Evolutionary conservation across 108 stramenopile genomes (phyloP).

Genomic region (Skeletonema costatum): DNA sequence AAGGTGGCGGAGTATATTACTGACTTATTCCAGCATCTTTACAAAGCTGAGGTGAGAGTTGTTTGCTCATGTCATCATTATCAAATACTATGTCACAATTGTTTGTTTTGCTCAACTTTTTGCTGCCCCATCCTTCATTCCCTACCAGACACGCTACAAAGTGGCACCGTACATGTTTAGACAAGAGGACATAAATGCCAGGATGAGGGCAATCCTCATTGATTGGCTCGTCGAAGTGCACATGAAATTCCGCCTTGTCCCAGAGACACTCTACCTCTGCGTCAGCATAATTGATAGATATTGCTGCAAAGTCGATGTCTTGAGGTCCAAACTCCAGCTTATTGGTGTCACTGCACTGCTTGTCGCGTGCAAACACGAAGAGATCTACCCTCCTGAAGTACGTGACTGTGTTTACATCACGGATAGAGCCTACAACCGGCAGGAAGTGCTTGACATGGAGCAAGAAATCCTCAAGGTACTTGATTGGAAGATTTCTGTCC

Average conservation of each 20-base stretch:
- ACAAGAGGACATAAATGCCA: constrained; percentile 85
- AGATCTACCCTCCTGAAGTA: constrained; percentile 97
- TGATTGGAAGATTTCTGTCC: constrained; percentile 89
- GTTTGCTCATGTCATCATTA: background rate
- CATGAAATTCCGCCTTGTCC: constrained; percentile 89
- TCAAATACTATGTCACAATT: background rate
- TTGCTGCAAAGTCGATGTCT: constrained; percentile 70
- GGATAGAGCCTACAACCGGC: constrained; percentile 84
- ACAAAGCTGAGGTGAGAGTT: constrained; percentile 67
- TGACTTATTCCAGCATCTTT: constrained; percentile 85
- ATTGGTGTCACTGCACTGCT: constrained; percentile 96
- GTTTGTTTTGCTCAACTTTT: background rate
- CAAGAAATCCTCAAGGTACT: constrained; percentile 84
- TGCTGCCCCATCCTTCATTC: background rate
- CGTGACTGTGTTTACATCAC: constrained; percentile 99
- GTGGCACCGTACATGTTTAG: constrained; percentile 68
- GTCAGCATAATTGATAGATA: constrained; percentile 89
- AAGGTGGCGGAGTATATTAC: constrained; percentile 66
- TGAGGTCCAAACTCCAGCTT: constrained; percentile 94
- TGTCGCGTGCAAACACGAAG: constrained; percentile 98
- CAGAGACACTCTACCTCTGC: constrained; percentile 86
- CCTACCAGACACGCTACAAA: constrained; percentile 11
- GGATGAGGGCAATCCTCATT: constrained; percentile 90
- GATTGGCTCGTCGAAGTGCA: constrained; percentile 97
- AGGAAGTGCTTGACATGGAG: constrained; percentile 97